Base-by-base conservation (phyloP, 768 basidiomycete genomes). In the Mycena floridula region DNA sequence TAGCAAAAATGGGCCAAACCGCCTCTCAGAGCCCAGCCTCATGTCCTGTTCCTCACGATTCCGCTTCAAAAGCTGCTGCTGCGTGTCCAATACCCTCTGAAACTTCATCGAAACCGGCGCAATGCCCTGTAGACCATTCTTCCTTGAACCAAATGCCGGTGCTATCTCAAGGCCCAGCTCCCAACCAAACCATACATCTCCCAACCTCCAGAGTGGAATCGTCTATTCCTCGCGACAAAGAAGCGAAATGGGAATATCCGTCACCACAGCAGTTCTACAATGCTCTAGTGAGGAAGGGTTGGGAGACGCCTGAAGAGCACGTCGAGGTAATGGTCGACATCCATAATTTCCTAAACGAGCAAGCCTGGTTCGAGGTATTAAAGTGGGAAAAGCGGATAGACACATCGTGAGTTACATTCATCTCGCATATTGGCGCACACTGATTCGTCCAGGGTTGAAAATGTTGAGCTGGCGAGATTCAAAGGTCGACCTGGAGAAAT, bases 191-290 rank as follows among this genome's bases (percentile, higher is more conserved):
- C 2, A 50, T 70, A 2, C 65, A 69, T 28, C 74, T 98, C 16
- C 86, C 93, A 3, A 85, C 80, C 0, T 70, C 79, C 15, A 81
- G 95, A 50, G 81, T 76, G 5, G 72, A 74, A 40, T 95, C 92
- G 0, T 84, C 91, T 2, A 99, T 99, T 58, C 92, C 91, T 5
- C 82, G 93, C 40, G 69, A 81, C 45, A 53, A 56, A 3, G 58
- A 63, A 1, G 61, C 58, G 9, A 76, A 70, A 37, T 97, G 95
- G 95, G 93, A 96, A 59, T 98, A 98, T 64, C 95, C 95, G 3
- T 91, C 87, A 2, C 91, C 94, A 8, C 95, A 98, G 63, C 94
- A 97, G 61, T 97, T 98, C 59, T 94, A 97, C 63, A 98, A 98
- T 63, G 95, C 95, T 0, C 74, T 99, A 12, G 90, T 90, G 8